These are phyloP conservation scores for Scleromitrula shiraiana DNA, from an alignment of 2,329 filamentous ascomycete genomes.

Conservation along the genomic window DNA sequence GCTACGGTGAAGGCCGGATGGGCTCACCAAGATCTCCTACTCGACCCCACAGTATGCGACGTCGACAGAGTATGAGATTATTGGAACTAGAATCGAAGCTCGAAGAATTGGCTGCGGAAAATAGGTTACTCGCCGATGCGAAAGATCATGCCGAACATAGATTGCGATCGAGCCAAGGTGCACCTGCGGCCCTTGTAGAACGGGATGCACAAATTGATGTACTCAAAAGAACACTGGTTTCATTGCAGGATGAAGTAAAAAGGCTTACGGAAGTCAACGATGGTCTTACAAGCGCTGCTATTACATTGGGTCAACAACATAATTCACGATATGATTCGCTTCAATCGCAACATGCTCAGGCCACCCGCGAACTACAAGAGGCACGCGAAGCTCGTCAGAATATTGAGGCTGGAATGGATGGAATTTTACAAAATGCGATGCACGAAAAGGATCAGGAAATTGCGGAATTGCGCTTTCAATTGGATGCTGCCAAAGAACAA, in stretches of 20 bases:
- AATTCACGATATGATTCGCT: slow-evolving; percentile 62
- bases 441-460: slow-evolving; percentile 81
- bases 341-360: slow-evolving; percentile 57
- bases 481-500: slow-evolving; percentile 61
- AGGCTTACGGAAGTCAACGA: slow-evolving; percentile 78
- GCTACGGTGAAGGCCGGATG: slow-evolving; percentile 80
- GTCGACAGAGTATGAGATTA: slow-evolving; percentile 94
- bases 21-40: slow-evolving; percentile 87
- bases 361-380: slow-evolving; percentile 61
- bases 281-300: slow-evolving; percentile 68
- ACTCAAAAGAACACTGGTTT: slow-evolving; percentile 69
- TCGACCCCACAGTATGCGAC: slow-evolving; percentile 89
- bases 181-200: slow-evolving; percentile 65
- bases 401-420: slow-evolving; percentile 54
- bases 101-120: slow-evolving; percentile 79
- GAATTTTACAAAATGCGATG: slow-evolving; percentile 54
- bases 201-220: slow-evolving; percentile 81
- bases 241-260: slow-evolving; percentile 72
- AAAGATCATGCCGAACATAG: slow-evolving; percentile 61
- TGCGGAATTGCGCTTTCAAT: slow-evolving; percentile 62
- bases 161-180: slow-evolving; percentile 51
- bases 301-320: slow-evolving; percentile 67
- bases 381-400: slow-evolving; percentile 56
- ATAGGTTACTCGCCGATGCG: slow-evolving; percentile 68
- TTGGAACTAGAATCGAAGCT: slow-evolving; percentile 83